These are phyloP conservation scores for Apiotrichum montevideense DNA, from an alignment of 1,284 basidiomycete genomes.

Conservation along the genomic window DNA sequence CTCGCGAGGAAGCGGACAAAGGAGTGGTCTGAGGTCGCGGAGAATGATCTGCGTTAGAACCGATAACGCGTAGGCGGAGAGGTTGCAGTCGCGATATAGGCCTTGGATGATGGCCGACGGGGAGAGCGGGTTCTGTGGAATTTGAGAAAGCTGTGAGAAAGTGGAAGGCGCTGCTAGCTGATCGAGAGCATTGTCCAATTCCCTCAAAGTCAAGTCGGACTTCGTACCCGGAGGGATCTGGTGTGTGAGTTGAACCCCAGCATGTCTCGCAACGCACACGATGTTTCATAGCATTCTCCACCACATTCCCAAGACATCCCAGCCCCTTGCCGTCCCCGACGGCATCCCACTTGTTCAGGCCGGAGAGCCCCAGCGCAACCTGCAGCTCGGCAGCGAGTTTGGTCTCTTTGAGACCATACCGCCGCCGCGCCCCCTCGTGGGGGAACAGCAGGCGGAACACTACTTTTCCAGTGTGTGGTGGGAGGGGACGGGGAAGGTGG, in stretches of 20 bases:
- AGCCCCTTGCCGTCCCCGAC: constrained; percentile 38
- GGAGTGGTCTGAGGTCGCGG: constrained; percentile 68
- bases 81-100: constrained; percentile 18
- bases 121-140: background rate
- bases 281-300: constrained; percentile 49
- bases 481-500: constrained; percentile 25
- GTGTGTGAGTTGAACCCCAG: background rate
- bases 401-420: constrained; percentile 67
- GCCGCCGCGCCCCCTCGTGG: constrained; percentile 62
- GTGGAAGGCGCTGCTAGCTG: constrained; percentile 62
- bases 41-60: constrained; percentile 75
- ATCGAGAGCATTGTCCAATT: constrained; percentile 62
- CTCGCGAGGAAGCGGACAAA: constrained; percentile 57
- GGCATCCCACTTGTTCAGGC: constrained; percentile 54
- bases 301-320: constrained; percentile 65
- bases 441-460: constrained; percentile 74
- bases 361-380: constrained; percentile 50
- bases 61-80: constrained; percentile 58
- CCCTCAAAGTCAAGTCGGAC: constrained; percentile 32
- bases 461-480: constrained; percentile 30
- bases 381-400: constrained; percentile 57
- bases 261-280: background rate
- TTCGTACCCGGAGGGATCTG: background rate
- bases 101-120: constrained; percentile 16
- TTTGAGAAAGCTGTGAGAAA: constrained; percentile 53